Base-by-base conservation (phyloP, 345 rosid species). In the Ricinus communis region DNA sequence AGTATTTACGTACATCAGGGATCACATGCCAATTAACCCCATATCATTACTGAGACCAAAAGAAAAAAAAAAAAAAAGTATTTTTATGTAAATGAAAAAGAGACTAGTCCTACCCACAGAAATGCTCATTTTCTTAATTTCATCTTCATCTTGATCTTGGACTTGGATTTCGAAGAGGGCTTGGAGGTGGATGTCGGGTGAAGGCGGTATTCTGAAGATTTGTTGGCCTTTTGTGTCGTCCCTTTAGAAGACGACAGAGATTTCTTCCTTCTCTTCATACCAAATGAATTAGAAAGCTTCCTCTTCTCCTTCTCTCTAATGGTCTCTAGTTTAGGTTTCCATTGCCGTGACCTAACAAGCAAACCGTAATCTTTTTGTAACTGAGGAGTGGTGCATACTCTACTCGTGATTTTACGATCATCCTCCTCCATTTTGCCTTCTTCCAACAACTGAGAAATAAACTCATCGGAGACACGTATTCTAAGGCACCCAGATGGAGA, bases 271-370 rank as follows among this genome's bases (percentile, higher is more conserved):
- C 79, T 82, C 83, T 76, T 86, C 78, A 82, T 84, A 51, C 87
- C 88, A 71, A 85, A 69, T 3, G 86, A 78, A 38, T 84, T 75
- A 54, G 77, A 74, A 72, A 88, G 47, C 62, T 65, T 83, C 65
- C 71, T 82, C 84, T 76, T 81, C 7, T 77, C 73, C 1, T 47
- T 79, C 82, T 93, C 98, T 24, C 28, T 79, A 24, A 93, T 89
- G 0, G 93, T 87, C 76, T 91, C 98, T 40, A 93, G 85, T 88
- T 89, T 89, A 0, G 98, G 98, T 51, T 85, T 86, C 98, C 98
- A 93, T 49, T 62, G 84, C 8, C 87, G 78, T 22, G 84, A 74
- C 61, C 82, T 84, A 24, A 82, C 96, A 5, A 91, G 80, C 79
- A 70, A 83, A 15, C 74, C 53, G 72, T 91, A 93, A 22, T 91